Evolutionary conservation across 2,329 filamentous ascomycete species (phyloP).

Genomic region (Fusarium sublunatum): DNA sequence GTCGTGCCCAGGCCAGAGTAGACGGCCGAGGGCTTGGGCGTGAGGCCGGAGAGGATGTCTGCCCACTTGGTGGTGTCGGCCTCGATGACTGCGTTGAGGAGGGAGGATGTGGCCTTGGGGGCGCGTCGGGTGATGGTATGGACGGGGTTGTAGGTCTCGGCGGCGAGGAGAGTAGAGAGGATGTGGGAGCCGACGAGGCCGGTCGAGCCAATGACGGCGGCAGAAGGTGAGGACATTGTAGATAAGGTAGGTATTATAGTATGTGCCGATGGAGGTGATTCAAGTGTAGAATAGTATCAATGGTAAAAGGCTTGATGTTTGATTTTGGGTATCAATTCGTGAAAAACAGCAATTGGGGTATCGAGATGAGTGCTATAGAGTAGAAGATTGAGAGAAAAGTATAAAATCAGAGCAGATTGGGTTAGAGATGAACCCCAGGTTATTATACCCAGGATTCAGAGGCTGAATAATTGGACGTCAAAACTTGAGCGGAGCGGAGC

Average conservation of each 20-base stretch:
- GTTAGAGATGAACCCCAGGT: background rate
- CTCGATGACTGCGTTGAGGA: slow-evolving; percentile 71
- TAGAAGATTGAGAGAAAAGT: background rate
- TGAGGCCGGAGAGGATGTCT: slow-evolving; percentile 64
- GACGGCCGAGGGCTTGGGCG: slow-evolving; percentile 70
- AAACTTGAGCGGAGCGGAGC: background rate
- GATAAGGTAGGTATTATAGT: background rate
- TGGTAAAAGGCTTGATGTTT: background rate
- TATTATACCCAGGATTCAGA: background rate
- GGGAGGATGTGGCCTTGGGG: slow-evolving; percentile 66
- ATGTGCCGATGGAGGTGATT: background rate
- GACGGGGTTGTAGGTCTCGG: slow-evolving; percentile 64
- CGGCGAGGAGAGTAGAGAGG: slow-evolving; percentile 71
- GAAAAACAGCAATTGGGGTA: slow-evolving; percentile 7
- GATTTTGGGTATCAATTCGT: slow-evolving; percentile 3
- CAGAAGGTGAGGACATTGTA: slow-evolving; percentile 53
- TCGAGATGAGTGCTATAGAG: background rate
- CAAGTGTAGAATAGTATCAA: background rate
- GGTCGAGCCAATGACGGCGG: slow-evolving; percentile 71
- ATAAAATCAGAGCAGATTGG: background rate
- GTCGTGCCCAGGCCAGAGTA: slow-evolving; percentile 87
- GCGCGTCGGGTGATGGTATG: slow-evolving; percentile 75
- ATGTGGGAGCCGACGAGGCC: slow-evolving; percentile 80
- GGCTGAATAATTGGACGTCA: background rate
- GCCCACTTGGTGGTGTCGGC: slow-evolving; percentile 77